A percentile compares a stretch with the other conserved stretches of the same genome.
Conservation (phyloP, 768 basidiomycete species). For the Tricholoma sp. region DNA sequence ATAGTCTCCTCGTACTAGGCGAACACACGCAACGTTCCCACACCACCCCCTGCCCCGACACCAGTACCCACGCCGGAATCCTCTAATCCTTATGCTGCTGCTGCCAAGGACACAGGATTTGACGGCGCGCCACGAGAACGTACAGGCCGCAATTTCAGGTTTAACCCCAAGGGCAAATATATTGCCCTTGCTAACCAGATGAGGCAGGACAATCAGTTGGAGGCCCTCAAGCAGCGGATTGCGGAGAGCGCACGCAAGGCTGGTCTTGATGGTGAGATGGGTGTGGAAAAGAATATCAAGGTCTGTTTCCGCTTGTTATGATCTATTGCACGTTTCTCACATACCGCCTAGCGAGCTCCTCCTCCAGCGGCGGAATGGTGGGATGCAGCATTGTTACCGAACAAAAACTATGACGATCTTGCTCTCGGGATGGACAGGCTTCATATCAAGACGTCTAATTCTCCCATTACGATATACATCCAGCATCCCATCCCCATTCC, state of each 20-base stretch:
- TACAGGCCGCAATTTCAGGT: conserved; percentile 65
- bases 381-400: conserved; percentile 84
- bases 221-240: conserved; percentile 88
- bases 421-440: conserved; percentile 48
- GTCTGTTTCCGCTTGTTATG: conserved; percentile 36
- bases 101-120: conserved; percentile 57
- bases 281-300: conserved; percentile 84
- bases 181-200: conserved; percentile 66
- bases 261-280: conserved; percentile 90
- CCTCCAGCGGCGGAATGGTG: conserved; percentile 97
- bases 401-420: conserved; percentile 75
- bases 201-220: conserved; percentile 73
- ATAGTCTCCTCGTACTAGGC: conserved; percentile 34
- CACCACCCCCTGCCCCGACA: conserved; percentile 45
- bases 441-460: conserved; percentile 59
- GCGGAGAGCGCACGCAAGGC: conserved; percentile 91
- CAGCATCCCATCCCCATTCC: conserved; percentile 98
- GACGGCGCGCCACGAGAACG: conserved; percentile 75
- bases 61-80: conserved; percentile 37
- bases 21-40: conserved; percentile 71
- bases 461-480: conserved; percentile 84
- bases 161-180: conserved; percentile 93
- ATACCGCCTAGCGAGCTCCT: conserved; percentile 54
- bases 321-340: not conserved
- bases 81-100: conserved; percentile 75